phyloP scores from a whole-genome alignment of 2,329 filamentous ascomycete species.

The Cadophora sp. region DNA sequence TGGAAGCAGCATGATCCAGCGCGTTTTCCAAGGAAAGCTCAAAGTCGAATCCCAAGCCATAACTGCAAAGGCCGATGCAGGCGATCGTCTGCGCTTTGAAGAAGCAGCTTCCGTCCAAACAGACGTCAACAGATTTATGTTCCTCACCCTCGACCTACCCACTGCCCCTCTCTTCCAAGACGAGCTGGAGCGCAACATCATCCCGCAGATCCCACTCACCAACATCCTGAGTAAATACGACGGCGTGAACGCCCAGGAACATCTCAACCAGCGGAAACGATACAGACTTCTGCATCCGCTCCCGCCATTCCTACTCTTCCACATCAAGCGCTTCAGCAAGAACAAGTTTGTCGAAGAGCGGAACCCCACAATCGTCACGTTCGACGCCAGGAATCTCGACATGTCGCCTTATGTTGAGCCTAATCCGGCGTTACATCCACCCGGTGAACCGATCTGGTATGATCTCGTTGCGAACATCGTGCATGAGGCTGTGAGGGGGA shows the following conservation, averaged over 20 bases:
- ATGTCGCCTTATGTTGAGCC: constrained; percentile 92
- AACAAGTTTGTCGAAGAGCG: constrained; percentile 97
- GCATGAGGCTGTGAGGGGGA: constrained; percentile 79
- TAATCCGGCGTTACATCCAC: constrained; percentile 72
- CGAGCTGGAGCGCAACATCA: constrained; percentile 92
- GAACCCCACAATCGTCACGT: constrained; percentile 98
- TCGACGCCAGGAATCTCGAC: constrained; percentile 84
- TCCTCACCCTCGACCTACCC: constrained; percentile 92
- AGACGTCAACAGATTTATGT: constrained; percentile 80
- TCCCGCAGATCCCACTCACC: constrained; percentile 86
- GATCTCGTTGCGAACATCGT: constrained; percentile 96
- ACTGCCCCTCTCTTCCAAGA: constrained; percentile 95
- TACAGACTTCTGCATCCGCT: constrained; percentile 91
- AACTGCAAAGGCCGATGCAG: constrained; percentile 85
- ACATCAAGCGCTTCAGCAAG: constrained; percentile 94
- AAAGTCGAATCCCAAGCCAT: constrained; percentile 94
- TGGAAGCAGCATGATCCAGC: constrained; percentile 84
- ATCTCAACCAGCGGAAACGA: constrained; percentile 84
- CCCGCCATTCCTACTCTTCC: constrained; percentile 89
- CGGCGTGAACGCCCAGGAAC: constrained; percentile 84
- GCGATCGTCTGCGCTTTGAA: constrained; percentile 89
- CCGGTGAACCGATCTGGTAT: constrained; percentile 87
- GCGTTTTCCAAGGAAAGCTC: constrained; percentile 90
- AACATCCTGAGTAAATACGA: constrained; percentile 92
- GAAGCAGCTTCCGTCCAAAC: constrained; percentile 84